Base-by-base conservation (phyloP, 75 land plant species). In the Selaginella tamariscina region DNA sequence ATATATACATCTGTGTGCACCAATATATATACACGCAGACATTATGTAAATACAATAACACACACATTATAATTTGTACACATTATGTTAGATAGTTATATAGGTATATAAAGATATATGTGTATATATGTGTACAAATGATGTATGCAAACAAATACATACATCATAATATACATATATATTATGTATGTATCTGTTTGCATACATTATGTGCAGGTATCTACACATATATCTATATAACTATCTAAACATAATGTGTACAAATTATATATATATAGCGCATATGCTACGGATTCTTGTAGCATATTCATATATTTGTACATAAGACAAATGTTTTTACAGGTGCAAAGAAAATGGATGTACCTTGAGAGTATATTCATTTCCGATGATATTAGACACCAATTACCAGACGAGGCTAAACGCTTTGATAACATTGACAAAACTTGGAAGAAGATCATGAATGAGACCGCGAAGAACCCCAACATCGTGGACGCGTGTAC, bases 321-420 rank as follows among this genome's bases (percentile, higher is more conserved):
- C 30, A 27, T 18, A 27, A 21, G 0, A 27, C 29, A 1, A 21
- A 62, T 21, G 20, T 29, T 68, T 21, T 29, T 30, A 31, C 24
- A 75, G 78, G 78, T 75, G 28, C 78, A 75, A 75, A 72, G 78
- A 13, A 75, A 75, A 24, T 75, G 78, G 78, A 75, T 75, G 78
- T 75, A 75, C 15, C 62, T 75, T 54, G 78, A 75, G 31, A 75
- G 74, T 29, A 75, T 75, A 54, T 75, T 75, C 33, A 56, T 70
- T 15, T 71, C 78, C 27, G 78, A 75, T 71, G 78, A 75, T 31
- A 75, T 75, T 18, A 55, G 78, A 24, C 78, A 71, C 55, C 78
- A 75, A 56, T 68, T 75, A 21, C 69, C 78, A 0, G 78, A 75
- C 9, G 78, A 71, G 55, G 69, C 78, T 20, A 71, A 75, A 28